Base-by-base conservation (phyloP, 2,329 filamentous ascomycete genomes). In the Pezicula rhizophila region DNA sequence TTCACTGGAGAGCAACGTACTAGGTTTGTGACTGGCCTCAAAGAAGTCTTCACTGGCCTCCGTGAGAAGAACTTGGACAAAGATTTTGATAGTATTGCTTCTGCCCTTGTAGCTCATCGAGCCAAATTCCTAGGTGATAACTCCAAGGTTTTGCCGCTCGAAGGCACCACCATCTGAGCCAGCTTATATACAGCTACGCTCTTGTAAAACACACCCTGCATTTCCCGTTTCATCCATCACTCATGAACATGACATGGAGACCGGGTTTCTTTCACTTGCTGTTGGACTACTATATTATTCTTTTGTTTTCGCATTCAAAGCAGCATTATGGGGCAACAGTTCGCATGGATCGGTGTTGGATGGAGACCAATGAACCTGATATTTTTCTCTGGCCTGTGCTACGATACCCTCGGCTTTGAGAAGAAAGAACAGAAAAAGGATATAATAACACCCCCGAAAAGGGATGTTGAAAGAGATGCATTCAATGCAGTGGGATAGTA, bases 41-140 rank as follows among this genome's bases (percentile, higher is more conserved):
- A 76, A 49, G 70, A 76, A 54, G 69, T 87, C 33, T 76, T 89
- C 48, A 74, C 76, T 51, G 73, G 78, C 39, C 74, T 84, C 58
- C 78, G 80, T 57, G 70, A 71, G 54, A 75, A 74, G 56, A 79
- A 81, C 57, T 71, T 82, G 20, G 40, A 42, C 49, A 78, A 75
- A 62, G 83, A 87, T 60, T 87, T 87, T 62, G 72, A 80, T 53
- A 74, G 74, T 44, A 85, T 88, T 63, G 83, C 83, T 49, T 70
- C 75, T 58, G 78, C 79, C 47, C 87, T 89, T 59, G 74, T 85
- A 63, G 76, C 81, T 55, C 85, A 82, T 65, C 80, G 84, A 59
- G 73, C 79, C 53, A 74, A 74, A 47, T 86, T 87, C 60, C 70
- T 83, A 25, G 77, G 75, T 57, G 84, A 88, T 66, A 71, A 73